Evolutionary conservation across 2,329 filamentous ascomycete species (phyloP).

Genomic region (Claviceps pazoutovae): DNA sequence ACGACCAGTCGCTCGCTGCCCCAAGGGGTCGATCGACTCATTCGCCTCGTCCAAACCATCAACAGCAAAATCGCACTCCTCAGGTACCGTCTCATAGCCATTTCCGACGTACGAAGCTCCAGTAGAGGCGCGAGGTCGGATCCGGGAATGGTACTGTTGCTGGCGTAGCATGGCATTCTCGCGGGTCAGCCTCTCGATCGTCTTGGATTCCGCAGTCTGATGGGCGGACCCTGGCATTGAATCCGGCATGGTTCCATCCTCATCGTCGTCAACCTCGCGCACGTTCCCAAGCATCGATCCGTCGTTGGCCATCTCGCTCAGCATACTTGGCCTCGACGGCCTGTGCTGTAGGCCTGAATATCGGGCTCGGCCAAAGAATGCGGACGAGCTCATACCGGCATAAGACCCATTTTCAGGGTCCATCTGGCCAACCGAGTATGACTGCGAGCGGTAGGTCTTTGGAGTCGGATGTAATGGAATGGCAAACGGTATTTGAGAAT

Average conservation of each 20-base stretch:
- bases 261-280: slow-evolving; percentile 55
- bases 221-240: slow-evolving; percentile 33
- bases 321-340: slow-evolving; percentile 63
- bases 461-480: slow-evolving; percentile 82
- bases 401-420: slow-evolving; percentile 47
- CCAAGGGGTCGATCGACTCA: slow-evolving; percentile 33
- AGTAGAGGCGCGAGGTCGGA: slow-evolving; percentile 45
- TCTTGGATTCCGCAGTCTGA: slow-evolving; percentile 44
- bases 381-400: slow-evolving; percentile 29
- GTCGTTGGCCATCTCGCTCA: slow-evolving; percentile 57
- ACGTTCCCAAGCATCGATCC: slow-evolving; percentile 51
- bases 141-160: slow-evolving; percentile 29
- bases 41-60: slow-evolving; percentile 53
- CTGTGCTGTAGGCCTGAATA: slow-evolving; percentile 65
- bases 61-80: slow-evolving; percentile 59
- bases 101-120: slow-evolving; percentile 40
- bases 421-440: slow-evolving; percentile 86
- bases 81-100: slow-evolving; percentile 43
- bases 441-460: slow-evolving; percentile 89
- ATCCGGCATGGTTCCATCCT: slow-evolving; percentile 44
- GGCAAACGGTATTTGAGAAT: slow-evolving; percentile 64
- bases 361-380: slow-evolving; percentile 38
- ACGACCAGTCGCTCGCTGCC: slow-evolving; percentile 31
- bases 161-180: slow-evolving; percentile 50
- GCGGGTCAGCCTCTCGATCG: slow-evolving; percentile 46